Percentiles rank a stretch among this genome's conserved stretches.
Evolutionary conservation across 108 stramenopile species (phyloP).

Genomic region (Cylindrotheca closterium): DNA sequence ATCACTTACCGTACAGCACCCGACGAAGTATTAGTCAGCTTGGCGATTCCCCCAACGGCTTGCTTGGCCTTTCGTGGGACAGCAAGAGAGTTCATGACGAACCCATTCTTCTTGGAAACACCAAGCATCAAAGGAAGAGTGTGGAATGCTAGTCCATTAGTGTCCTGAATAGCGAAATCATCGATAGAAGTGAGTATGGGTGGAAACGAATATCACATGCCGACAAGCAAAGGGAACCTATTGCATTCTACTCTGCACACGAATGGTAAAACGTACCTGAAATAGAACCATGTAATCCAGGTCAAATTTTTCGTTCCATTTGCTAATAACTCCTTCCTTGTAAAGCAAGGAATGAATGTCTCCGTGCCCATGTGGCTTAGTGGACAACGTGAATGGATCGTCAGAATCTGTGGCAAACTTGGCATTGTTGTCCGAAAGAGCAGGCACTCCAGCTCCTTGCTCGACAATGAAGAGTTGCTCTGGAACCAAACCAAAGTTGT

Average conservation of each 20-base stretch:
- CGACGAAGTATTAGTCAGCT: constrained; percentile 60
- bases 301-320: constrained; percentile 72
- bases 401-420: constrained; percentile 76
- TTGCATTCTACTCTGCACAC: too few species aligned
- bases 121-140: constrained; percentile 92
- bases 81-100: constrained; percentile 96
- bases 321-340: constrained; percentile 74
- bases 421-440: constrained; percentile 89
- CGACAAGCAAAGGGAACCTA: too few species aligned
- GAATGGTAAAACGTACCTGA: constrained; percentile 48
- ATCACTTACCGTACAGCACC: constrained; percentile 41
- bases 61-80: constrained; percentile 96
- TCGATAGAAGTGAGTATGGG: background rate
- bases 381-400: constrained; percentile 75
- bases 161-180: constrained; percentile 67
- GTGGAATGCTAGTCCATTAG: constrained; percentile 97
- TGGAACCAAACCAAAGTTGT: constrained; percentile 89
- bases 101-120: constrained; percentile 74
- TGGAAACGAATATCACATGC: too few species aligned
- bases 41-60: constrained; percentile 97
- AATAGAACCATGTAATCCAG: constrained; percentile 92
- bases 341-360: constrained; percentile 97
- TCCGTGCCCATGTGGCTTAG: constrained; percentile 99
- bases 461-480: constrained; percentile 93
- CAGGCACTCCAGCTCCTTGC: constrained; percentile 95